phyloP scores from a whole-genome alignment of 108 stramenopile genomes.

The Cyclotella choctawhatcheeana region DNA sequence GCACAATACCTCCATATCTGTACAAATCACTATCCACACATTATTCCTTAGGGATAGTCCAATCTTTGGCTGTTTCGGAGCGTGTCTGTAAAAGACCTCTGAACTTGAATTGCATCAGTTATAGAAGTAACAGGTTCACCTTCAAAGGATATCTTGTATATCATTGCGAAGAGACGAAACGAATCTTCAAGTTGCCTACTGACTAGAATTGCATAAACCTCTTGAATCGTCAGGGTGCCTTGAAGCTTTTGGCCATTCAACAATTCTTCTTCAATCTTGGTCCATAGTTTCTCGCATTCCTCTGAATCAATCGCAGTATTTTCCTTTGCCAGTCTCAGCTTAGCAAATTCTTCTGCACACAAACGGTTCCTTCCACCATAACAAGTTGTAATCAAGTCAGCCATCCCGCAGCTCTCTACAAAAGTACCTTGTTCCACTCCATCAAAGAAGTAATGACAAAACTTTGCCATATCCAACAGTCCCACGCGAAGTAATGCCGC shows the following conservation, averaged over 20 bases:
- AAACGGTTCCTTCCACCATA: slow-evolving; percentile 96
- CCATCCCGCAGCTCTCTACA: slow-evolving; percentile 94
- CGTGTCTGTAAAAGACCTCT: too few relatives aligned
- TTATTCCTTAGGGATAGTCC: too few relatives aligned
- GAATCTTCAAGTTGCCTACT: slow-evolving; percentile 48
- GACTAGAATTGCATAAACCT: slow-evolving; percentile 80
- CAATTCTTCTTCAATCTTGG: slow-evolving; percentile 78
- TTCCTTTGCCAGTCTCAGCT: slow-evolving; percentile 34
- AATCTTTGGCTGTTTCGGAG: too few relatives aligned
- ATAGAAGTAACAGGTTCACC: slow-evolving; percentile 68
- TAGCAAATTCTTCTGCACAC: slow-evolving; percentile 93
- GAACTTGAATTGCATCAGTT: slow-evolving; percentile 54
- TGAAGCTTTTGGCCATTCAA: slow-evolving; percentile 95
- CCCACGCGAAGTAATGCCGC: slow-evolving; percentile 94
- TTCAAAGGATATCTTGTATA: slow-evolving; percentile 87
- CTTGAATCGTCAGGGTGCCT: slow-evolving; percentile 85
- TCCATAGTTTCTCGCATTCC: slow-evolving; percentile 65
- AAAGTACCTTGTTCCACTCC: slow-evolving; percentile 85
- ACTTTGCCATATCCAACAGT: slow-evolving; percentile 85
- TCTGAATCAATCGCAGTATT: slow-evolving; percentile 14
- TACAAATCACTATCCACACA: too few relatives aligned
- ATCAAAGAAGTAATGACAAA: slow-evolving; percentile 88
- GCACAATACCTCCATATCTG: too few relatives aligned
- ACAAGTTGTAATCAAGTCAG: slow-evolving; percentile 97
- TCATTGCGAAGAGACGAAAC: slow-evolving; percentile 90